Percentiles rank a stretch among this genome's conserved stretches.
Conservation (phyloP, 148 eudicot genomes). For the Silene conica region DNA sequence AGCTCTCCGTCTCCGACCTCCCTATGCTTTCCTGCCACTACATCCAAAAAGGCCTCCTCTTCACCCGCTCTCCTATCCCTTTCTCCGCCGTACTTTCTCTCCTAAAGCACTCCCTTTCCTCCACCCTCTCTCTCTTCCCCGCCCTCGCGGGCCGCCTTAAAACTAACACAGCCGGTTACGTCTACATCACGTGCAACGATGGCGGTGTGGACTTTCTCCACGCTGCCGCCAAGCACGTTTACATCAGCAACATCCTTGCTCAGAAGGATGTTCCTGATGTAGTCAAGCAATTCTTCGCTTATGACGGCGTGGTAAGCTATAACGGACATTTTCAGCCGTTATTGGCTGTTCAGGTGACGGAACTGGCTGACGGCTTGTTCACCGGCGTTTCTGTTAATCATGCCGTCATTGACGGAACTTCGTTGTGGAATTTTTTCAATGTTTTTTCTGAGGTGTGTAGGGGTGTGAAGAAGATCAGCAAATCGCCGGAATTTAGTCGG, state of each 20-base stretch:
- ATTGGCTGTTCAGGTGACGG: slow-evolving; percentile 67
- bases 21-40: slow-evolving; percentile 89
- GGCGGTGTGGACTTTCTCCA: slow-evolving; percentile 52
- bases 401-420: slow-evolving; percentile 75
- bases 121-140: slow-evolving; percentile 51
- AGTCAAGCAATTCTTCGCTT: slow-evolving; percentile 46
- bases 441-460: slow-evolving; percentile 52
- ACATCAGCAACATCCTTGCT: slow-evolving; percentile 35
- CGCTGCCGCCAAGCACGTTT: slow-evolving; percentile 34
- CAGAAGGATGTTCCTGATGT: slow-evolving; percentile 41
- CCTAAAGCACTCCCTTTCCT: slow-evolving; percentile 38
- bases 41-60: slow-evolving; percentile 77
- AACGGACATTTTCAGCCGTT: slow-evolving; percentile 63
- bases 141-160: slow-evolving; percentile 65
- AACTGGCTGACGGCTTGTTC: slow-evolving; percentile 63
- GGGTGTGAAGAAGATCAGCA: slow-evolving; percentile 37
- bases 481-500: slow-evolving; percentile 46
- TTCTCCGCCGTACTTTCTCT: slow-evolving; percentile 20
- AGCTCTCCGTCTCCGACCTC: slow-evolving; percentile 76
- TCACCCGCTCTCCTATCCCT: slow-evolving; percentile 33
- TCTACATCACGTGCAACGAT: slow-evolving; percentile 54
- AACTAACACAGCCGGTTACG: slow-evolving; percentile 43
- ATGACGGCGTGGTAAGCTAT: slow-evolving; percentile 54
- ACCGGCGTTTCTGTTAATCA: slow-evolving; percentile 66
- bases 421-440: slow-evolving; percentile 81